phyloP scores from a whole-genome alignment of 345 rosid species.

The Salix koriyanagi region DNA sequence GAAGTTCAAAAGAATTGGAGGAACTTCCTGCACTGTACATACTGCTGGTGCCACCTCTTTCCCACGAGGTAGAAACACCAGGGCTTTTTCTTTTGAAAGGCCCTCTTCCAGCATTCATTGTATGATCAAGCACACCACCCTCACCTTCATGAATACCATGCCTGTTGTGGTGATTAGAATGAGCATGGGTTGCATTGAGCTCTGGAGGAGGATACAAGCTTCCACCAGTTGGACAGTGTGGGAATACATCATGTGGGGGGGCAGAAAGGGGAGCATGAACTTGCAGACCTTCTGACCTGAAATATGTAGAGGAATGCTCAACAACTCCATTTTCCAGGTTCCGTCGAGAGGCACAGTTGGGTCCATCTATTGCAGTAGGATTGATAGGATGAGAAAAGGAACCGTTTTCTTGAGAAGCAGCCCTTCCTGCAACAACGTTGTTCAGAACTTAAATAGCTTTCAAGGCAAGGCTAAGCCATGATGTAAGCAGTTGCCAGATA shows the following conservation, averaged over 20 bases:
- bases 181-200: slow-evolving; percentile 10
- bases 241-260: slow-evolving; percentile 12
- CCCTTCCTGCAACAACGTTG: slow-evolving; percentile 20
- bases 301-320: slow-evolving; percentile 18
- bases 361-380: slow-evolving; percentile 11
- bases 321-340: slow-evolving; percentile 7
- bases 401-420: slow-evolving; percentile 20
- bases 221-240: slow-evolving; percentile 15
- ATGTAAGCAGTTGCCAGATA: not conserved
- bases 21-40: slow-evolving; percentile 27
- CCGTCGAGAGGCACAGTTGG: slow-evolving; percentile 8
- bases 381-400: slow-evolving; percentile 16
- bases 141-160: slow-evolving; percentile 11
- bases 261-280: slow-evolving; percentile 7
- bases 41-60: slow-evolving; percentile 22
- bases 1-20: slow-evolving; percentile 18
- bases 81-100: slow-evolving; percentile 24
- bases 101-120: slow-evolving; percentile 17
- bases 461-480: not conserved
- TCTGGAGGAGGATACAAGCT: slow-evolving; percentile 15
- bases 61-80: slow-evolving; percentile 1
- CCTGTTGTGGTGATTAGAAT: slow-evolving; percentile 9
- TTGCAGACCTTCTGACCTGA: slow-evolving; percentile 10
- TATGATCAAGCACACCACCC: slow-evolving; percentile 15
- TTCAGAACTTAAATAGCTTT: not conserved